phyloP scores from a whole-genome alignment of 2,329 filamentous ascomycete species.

The Pestalotiopsis sp. region DNA sequence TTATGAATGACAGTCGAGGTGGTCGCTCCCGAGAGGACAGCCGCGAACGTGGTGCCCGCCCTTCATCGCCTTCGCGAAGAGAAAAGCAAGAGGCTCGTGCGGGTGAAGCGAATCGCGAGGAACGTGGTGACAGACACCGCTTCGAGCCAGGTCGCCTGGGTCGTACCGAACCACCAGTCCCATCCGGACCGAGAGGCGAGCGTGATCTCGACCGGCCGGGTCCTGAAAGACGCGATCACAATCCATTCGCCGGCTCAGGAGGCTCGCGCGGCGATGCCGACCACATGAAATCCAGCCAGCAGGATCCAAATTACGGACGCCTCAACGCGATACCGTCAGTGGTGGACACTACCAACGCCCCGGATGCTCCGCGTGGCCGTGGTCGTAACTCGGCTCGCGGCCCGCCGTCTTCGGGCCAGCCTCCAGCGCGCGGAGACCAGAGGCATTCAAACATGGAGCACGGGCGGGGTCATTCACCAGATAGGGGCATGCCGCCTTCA shows the following conservation, averaged over 20 bases:
- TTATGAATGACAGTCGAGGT: constrained; percentile 43
- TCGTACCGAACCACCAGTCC: constrained; percentile 29
- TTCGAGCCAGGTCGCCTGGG: constrained; percentile 34
- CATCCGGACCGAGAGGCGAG: constrained; percentile 25
- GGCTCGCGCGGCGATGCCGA: constrained; percentile 48
- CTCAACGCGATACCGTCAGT: constrained; percentile 55
- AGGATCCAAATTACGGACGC: constrained; percentile 66
- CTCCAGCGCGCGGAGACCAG: constrained; percentile 43
- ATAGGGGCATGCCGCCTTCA: constrained; percentile 52
- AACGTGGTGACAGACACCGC: constrained; percentile 48
- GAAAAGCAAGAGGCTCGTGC: constrained; percentile 38
- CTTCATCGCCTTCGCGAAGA: constrained; percentile 52
- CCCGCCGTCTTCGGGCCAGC: constrained; percentile 31
- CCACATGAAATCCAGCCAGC: constrained; percentile 51
- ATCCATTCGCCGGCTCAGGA: constrained; percentile 39
- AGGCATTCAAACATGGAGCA: constrained; percentile 43
- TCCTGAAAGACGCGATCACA: constrained; percentile 44
- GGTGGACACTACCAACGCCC: constrained; percentile 43
- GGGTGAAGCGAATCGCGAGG: constrained; percentile 46
- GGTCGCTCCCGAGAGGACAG: constrained; percentile 46
- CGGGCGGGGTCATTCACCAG: constrained; percentile 46
- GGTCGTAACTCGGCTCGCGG: constrained; percentile 46
- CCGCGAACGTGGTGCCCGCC: constrained; percentile 40
- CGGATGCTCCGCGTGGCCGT: constrained; percentile 59
- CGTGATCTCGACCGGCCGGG: constrained; percentile 41